Conservation (phyloP, 2,329 filamentous ascomycete genomes). For the Beauveria medogensis region DNA sequence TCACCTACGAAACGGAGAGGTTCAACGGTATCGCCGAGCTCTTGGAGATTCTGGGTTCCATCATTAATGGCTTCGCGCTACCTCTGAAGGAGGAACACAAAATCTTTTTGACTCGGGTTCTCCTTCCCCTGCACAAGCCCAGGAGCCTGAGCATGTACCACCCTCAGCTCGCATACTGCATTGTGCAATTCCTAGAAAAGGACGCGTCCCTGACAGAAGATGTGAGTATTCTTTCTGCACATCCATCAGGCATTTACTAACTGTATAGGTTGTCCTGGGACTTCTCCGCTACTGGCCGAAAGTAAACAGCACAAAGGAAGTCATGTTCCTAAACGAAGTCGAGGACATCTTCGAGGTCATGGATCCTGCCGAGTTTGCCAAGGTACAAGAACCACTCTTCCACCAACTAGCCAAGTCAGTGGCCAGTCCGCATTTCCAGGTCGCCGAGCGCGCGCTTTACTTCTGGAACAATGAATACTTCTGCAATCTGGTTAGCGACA, state of each 20-base stretch:
- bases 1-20: constrained; percentile 95
- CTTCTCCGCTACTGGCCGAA: constrained; percentile 97
- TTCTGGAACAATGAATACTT: constrained; percentile 99
- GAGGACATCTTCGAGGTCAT: constrained; percentile 99
- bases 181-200: constrained; percentile 97
- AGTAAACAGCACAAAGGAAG: constrained; percentile 98
- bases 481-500: constrained; percentile 97
- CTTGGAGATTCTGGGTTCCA: constrained; percentile 92
- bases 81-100: constrained; percentile 98
- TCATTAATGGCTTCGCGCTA: constrained; percentile 96
- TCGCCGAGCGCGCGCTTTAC: constrained; percentile 92
- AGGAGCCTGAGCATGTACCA: constrained; percentile 99
- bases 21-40: constrained; percentile 98
- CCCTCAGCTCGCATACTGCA: constrained; percentile 95
- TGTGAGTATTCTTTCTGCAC: constrained; percentile 19
- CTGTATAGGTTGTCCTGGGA: constrained; percentile 73
- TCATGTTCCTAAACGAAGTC: constrained; percentile 99
- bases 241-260: constrained; percentile 13
- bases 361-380: constrained; percentile 97
- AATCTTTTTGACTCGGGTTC: constrained; percentile 85
- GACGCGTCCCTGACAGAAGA: constrained; percentile 96
- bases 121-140: constrained; percentile 93
- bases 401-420: constrained; percentile 97
- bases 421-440: constrained; percentile 96
- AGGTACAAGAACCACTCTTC: constrained; percentile 96